Conservation (phyloP, 2,329 filamentous ascomycete genomes). For the Curvularia eragrostidis region DNA sequence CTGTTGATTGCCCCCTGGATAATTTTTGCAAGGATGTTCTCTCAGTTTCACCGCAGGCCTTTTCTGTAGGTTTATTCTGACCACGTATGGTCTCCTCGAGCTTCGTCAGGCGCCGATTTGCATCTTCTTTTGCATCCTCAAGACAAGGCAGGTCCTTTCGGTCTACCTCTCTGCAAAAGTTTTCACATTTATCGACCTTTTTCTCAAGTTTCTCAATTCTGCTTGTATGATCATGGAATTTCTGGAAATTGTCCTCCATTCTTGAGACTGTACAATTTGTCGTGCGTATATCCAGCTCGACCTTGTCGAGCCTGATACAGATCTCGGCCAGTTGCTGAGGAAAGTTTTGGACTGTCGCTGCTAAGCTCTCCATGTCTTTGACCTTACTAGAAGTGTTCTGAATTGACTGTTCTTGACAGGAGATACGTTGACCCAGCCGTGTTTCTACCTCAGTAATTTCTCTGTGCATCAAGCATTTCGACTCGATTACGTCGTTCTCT, state of each 20-base stretch:
- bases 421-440: neutral
- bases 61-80: neutral
- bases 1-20: neutral
- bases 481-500: neutral
- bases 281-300: neutral
- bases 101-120: neutral
- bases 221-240: neutral
- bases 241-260: neutral
- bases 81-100: neutral
- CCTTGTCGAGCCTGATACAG: neutral
- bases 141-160: neutral
- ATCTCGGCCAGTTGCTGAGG: conserved; percentile 5
- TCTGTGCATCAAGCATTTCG: neutral
- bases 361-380: neutral
- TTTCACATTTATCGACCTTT: neutral
- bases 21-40: neutral
- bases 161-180: neutral
- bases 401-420: neutral
- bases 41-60: neutral
- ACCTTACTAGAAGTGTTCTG: neutral
- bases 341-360: neutral
- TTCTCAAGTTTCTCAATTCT: neutral
- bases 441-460: neutral
- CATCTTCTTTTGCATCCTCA: neutral
- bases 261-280: neutral